Percentiles rank a stretch among this genome's conserved stretches.
These are phyloP conservation scores for Clarkia xantiana DNA, from an alignment of 345 rosid species.

Conservation along the genomic window DNA sequence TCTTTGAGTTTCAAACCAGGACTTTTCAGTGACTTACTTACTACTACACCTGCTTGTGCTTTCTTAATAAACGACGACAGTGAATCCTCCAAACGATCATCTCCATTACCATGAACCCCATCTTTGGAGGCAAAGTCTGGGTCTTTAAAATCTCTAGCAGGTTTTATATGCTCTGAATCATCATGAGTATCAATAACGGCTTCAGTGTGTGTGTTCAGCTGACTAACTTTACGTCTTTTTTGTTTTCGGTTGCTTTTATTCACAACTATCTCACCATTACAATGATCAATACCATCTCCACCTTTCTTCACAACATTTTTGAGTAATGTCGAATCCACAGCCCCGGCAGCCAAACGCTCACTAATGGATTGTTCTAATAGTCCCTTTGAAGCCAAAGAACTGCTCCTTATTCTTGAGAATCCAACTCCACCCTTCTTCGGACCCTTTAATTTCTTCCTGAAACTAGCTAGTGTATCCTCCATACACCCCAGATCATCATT, in stretches of 20 bases:
- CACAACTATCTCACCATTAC: constrained; percentile 13
- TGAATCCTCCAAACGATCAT: constrained; percentile 28
- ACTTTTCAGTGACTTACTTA: constrained; percentile 12
- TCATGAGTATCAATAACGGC: constrained; percentile 7
- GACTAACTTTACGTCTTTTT: constrained; percentile 13
- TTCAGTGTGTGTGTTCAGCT: constrained; percentile 9
- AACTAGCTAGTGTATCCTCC: constrained; percentile 87
- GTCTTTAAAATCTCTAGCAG: neutral
- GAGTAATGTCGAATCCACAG: constrained; percentile 10
- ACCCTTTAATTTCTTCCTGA: constrained; percentile 78
- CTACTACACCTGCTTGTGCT: constrained; percentile 17
- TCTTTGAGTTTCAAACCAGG: constrained; percentile 13
- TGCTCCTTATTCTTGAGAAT: constrained; percentile 14
- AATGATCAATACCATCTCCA: constrained; percentile 13
- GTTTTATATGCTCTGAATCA: constrained; percentile 10
- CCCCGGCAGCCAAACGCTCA: constrained; percentile 14
- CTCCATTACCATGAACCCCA: constrained; percentile 11
- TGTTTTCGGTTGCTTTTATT: constrained; percentile 17
- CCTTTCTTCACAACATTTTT: constrained; percentile 24
- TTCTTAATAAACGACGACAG: constrained; percentile 17
- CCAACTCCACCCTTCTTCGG: constrained; percentile 46
- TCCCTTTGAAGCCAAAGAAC: constrained; percentile 11
- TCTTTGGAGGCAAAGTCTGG: constrained; percentile 11
- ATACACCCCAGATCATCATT: constrained; percentile 64
- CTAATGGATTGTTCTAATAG: constrained; percentile 1